These are phyloP conservation scores for Dendrostoma leiphaemia DNA, from an alignment of 2,329 filamentous ascomycete genomes.

Conservation along the genomic window DNA sequence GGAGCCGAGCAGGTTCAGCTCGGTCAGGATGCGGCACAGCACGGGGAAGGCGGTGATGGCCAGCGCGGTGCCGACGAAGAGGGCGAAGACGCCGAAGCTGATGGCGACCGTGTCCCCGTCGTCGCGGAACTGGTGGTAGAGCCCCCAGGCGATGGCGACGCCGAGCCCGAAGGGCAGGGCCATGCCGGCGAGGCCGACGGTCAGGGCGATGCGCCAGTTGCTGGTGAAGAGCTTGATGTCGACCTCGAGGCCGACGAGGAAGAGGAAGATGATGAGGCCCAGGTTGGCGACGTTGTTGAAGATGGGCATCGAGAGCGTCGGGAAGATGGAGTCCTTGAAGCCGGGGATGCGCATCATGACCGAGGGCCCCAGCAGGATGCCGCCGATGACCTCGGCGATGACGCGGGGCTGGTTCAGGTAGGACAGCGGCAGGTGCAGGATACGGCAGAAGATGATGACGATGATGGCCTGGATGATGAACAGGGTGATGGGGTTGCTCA, in stretches of 20 bases:
- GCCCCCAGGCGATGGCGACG: constrained; percentile 74
- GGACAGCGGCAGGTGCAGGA: constrained; percentile 69
- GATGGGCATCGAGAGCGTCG: constrained; percentile 68
- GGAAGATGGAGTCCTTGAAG: constrained; percentile 76
- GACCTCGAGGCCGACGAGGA: constrained; percentile 84
- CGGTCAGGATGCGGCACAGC: constrained; percentile 87
- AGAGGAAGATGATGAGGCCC: constrained; percentile 80
- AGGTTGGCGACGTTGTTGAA: constrained; percentile 78
- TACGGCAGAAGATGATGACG: constrained; percentile 71
- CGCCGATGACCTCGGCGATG: constrained; percentile 76
- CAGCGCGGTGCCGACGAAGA: constrained; percentile 89
- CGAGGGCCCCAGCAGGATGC: constrained; percentile 79
- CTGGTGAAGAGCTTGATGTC: constrained; percentile 73
- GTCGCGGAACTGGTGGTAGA: constrained; percentile 70
- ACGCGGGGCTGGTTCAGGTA: constrained; percentile 72
- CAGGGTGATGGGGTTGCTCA: constrained; percentile 63
- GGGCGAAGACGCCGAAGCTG: constrained; percentile 53
- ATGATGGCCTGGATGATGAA: constrained; percentile 70
- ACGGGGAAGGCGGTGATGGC: constrained; percentile 92
- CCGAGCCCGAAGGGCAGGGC: constrained; percentile 79
- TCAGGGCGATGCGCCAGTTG: constrained; percentile 78
- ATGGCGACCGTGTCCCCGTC: constrained; percentile 40
- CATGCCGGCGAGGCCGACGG: constrained; percentile 79
- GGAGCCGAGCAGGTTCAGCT: constrained; percentile 80
- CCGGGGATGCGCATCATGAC: constrained; percentile 83